Evolutionary conservation across 345 rosid genomes (phyloP).

Genomic region (Melaleuca alternifolia): DNA sequence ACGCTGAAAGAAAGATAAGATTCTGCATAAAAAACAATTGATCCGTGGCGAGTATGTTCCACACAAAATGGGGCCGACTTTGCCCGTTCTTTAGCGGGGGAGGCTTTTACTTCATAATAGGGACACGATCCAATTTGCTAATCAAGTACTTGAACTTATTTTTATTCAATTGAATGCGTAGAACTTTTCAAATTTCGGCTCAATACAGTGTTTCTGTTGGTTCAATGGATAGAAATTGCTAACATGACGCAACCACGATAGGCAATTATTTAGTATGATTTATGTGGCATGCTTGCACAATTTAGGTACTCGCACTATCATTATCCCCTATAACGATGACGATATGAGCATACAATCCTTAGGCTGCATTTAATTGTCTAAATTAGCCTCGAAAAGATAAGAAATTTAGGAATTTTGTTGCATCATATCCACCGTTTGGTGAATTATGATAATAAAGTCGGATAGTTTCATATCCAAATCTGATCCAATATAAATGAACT

Average conservation of each 20-base stretch:
- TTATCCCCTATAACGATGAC: background rate
- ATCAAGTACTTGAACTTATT: background rate
- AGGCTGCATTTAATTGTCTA: accelerated
- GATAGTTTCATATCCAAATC: background rate
- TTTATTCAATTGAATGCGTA: background rate
- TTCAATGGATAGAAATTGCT: background rate
- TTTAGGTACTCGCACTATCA: background rate
- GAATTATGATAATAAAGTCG: no score
- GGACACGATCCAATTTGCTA: no score
- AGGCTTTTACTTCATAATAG: background rate
- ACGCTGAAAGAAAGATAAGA: background rate
- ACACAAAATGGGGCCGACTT: background rate
- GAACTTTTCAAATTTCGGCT: background rate
- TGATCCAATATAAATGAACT: no score
- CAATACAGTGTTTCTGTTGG: background rate
- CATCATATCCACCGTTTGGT: no score
- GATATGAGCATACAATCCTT: background rate
- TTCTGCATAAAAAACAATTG: background rate
- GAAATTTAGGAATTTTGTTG: no score
- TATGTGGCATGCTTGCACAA: background rate
- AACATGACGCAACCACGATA: accelerated
- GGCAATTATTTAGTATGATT: background rate
- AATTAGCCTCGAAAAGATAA: no score
- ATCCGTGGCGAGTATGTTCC: background rate
- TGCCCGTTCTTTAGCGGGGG: background rate